Conservation (phyloP, 2,329 filamentous ascomycete genomes). For the Blastomyces parvus region DNA sequence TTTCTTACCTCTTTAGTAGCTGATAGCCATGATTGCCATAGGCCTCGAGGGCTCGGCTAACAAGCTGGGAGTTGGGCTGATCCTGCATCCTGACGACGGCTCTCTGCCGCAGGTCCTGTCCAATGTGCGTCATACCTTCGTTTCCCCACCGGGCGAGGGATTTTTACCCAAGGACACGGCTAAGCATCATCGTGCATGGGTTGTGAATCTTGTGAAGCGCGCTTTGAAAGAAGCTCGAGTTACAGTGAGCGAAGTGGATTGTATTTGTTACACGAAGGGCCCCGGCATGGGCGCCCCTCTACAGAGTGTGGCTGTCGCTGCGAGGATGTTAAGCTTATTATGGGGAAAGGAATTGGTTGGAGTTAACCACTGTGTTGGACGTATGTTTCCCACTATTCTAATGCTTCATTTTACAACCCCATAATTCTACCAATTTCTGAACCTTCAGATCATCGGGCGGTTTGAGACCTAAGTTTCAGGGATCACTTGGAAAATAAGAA, state of each 20-base stretch:
- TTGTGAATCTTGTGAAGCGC: constrained; percentile 68
- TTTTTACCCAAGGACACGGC: constrained; percentile 97
- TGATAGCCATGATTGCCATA: constrained; percentile 51
- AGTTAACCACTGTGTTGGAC: constrained; percentile 96
- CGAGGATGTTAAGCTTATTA: constrained; percentile 68
- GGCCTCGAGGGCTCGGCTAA: constrained; percentile 91
- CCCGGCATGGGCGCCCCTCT: constrained; percentile 95
- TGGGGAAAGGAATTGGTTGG: constrained; percentile 86
- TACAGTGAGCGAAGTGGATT: constrained; percentile 60
- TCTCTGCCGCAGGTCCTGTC: constrained; percentile 63
- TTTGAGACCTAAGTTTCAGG: neutral
- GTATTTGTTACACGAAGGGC: constrained; percentile 90
- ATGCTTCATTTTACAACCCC: neutral
- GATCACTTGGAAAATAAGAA: neutral
- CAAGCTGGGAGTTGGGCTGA: constrained; percentile 90
- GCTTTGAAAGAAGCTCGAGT: constrained; percentile 64
- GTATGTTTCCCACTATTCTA: constrained; percentile 33
- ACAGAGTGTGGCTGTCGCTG: constrained; percentile 74
- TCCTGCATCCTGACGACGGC: constrained; percentile 56
- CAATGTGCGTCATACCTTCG: constrained; percentile 90
- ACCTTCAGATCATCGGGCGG: neutral
- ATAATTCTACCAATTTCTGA: neutral
- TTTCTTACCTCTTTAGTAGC: neutral
- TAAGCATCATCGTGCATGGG: constrained; percentile 77
- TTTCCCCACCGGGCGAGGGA: constrained; percentile 81